phyloP scores from a whole-genome alignment of 106 monocot species.

The Dioscorea zingiberensis region DNA sequence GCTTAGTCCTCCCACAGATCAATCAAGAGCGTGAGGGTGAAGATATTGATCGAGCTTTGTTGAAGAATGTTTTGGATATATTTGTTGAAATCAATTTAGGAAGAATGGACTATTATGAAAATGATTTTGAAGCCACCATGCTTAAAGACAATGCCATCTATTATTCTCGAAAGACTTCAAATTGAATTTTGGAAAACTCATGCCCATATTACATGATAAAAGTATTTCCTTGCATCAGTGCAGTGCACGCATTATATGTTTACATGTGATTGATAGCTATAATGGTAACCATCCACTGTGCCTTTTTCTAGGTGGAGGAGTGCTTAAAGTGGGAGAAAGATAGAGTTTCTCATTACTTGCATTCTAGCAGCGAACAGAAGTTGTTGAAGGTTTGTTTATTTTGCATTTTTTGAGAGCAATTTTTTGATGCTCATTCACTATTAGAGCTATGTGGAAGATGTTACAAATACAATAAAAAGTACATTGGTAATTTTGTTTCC shows the following conservation, averaged over 20 bases:
- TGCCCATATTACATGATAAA: constrained; percentile 60
- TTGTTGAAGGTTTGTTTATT: constrained; percentile 10
- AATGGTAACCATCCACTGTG: neutral
- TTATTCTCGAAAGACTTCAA: constrained; percentile 41
- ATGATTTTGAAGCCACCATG: constrained; percentile 38
- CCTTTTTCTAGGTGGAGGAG: constrained; percentile 2
- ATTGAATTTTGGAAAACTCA: constrained; percentile 39
- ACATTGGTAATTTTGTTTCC: too few species aligned
- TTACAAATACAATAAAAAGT: too few species aligned
- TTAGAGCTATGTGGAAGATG: too few species aligned
- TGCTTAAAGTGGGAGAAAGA: constrained; percentile 5
- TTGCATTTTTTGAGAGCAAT: neutral
- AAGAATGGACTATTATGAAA: constrained; percentile 28
- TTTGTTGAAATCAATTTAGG: constrained; percentile 77
- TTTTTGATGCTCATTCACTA: too few species aligned
- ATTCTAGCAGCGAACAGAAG: constrained; percentile 7
- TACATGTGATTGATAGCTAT: neutral
- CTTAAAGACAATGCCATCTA: constrained; percentile 27
- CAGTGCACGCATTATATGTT: neutral
- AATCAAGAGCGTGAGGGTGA: constrained; percentile 75
- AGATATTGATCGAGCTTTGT: constrained; percentile 62
- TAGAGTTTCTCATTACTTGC: constrained; percentile 7
- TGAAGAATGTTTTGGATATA: constrained; percentile 81
- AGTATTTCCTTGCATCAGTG: constrained; percentile 33
- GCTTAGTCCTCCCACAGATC: constrained; percentile 30